Evolutionary conservation across 768 basidiomycete species (phyloP).

Genomic region (Lentinula aciculospora): DNA sequence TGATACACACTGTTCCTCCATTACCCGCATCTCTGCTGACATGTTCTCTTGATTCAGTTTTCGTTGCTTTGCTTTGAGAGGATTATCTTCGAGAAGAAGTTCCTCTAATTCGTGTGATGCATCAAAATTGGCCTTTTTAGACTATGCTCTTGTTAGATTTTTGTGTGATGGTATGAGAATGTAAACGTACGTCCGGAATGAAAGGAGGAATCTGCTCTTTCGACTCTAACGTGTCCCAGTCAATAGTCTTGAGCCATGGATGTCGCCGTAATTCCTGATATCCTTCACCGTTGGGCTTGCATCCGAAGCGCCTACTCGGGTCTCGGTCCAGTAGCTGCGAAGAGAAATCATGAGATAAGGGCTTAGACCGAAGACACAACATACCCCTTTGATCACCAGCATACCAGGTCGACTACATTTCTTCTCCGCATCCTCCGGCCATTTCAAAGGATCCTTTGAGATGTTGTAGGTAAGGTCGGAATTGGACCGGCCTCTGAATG

Average conservation of each 20-base stretch:
- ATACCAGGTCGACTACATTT: conserved; percentile 75
- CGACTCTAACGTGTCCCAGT: conserved; percentile 82
- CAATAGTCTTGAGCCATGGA: conserved; percentile 84
- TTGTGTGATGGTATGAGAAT: conserved; percentile 1
- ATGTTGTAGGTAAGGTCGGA: conserved; percentile 91
- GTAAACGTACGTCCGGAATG: conserved; percentile 70
- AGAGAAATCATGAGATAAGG: conserved; percentile 5
- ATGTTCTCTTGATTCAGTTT: conserved; percentile 88
- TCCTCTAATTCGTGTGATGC: conserved; percentile 98
- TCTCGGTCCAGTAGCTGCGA: conserved; percentile 84
- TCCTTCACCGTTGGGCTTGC: conserved; percentile 73
- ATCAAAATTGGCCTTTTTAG: conserved; percentile 99
- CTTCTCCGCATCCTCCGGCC: conserved; percentile 85
- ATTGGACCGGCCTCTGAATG: conserved; percentile 92
- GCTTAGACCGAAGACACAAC: conserved; percentile 17
- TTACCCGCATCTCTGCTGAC: conserved; percentile 89
- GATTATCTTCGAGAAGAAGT: conserved; percentile 92
- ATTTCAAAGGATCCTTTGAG: conserved; percentile 77
- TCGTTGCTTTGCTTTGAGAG: conserved; percentile 88
- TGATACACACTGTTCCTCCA: conserved; percentile 91
- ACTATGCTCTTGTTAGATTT: conserved; percentile 38
- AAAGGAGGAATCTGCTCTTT: conserved; percentile 80
- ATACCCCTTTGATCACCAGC: conserved; percentile 74
- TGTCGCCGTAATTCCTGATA: conserved; percentile 74
- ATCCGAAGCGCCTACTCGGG: conserved; percentile 72